These are phyloP conservation scores for Lactuca saligna DNA, from an alignment of 129 eudicot species.

Conservation along the genomic window DNA sequence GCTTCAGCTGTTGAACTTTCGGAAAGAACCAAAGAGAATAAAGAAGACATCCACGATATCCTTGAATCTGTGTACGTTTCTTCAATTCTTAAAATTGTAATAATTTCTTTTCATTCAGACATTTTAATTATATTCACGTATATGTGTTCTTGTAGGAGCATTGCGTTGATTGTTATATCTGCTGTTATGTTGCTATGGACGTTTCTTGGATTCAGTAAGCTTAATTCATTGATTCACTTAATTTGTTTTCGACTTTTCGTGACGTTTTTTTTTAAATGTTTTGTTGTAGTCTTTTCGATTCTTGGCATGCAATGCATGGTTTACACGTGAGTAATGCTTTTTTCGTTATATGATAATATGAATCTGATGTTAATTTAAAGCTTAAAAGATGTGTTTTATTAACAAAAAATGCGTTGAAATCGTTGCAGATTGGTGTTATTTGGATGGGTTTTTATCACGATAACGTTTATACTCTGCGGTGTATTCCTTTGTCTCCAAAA, in stretches of 20 bases:
- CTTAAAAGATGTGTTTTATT: not conserved
- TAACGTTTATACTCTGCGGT: conserved; percentile 86
- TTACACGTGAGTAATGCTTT: conserved; percentile 63
- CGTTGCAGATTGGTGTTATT: conserved; percentile 73
- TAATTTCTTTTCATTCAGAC: not conserved
- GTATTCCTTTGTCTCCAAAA: conserved; percentile 89
- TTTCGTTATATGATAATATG: not conserved
- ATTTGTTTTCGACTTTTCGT: not conserved
- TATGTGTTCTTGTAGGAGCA: conserved; percentile 57
- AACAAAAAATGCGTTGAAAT: not conserved
- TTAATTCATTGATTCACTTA: conserved; percentile 2
- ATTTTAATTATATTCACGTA: not conserved
- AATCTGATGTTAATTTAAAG: not conserved
- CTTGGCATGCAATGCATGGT: conserved; percentile 80
- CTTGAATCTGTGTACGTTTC: conserved; percentile 63
- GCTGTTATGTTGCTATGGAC: conserved; percentile 79
- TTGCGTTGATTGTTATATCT: conserved; percentile 72
- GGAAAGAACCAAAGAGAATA: conserved; percentile 59
- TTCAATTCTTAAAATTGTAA: not conserved
- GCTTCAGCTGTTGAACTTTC: conserved; percentile 66
- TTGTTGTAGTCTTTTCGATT: conserved; percentile 71
- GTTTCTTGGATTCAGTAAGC: conserved; percentile 86
- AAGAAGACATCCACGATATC: conserved; percentile 48
- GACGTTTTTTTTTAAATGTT: conserved; percentile 1
- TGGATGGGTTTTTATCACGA: conserved; percentile 85